A percentile compares a stretch with the other conserved stretches of the same genome.
phyloP scores from a whole-genome alignment of 192 early-diverging fungal species.

The Podila clonocystis region DNA sequence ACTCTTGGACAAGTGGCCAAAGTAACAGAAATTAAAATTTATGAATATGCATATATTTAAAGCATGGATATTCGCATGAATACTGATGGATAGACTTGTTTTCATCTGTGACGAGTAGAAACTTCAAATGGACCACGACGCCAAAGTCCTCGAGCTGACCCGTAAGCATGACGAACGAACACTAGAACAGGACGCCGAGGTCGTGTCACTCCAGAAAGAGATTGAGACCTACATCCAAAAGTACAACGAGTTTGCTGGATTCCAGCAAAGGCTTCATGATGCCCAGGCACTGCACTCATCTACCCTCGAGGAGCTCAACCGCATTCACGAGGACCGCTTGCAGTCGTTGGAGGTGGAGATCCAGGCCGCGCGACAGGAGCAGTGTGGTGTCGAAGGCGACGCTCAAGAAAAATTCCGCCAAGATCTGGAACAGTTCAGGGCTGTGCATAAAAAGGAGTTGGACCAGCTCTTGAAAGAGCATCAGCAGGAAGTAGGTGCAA shows the following conservation, averaged over 20 bases:
- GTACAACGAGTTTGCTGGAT: neutral
- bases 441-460: constrained; percentile 5
- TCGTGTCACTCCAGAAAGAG: constrained; percentile 7
- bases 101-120: constrained; percentile 1
- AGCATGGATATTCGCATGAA: no score
- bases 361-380: constrained; percentile 14
- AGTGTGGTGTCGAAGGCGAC: neutral
- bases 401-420: constrained; percentile 8
- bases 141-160: constrained; percentile 7
- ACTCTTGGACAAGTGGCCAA: neutral
- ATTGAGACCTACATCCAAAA: constrained; percentile 8
- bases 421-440: constrained; percentile 28
- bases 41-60: no score
- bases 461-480: constrained; percentile 9
- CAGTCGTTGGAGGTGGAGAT: constrained; percentile 35
- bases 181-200: constrained; percentile 9
- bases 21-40: neutral
- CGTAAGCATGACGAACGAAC: neutral
- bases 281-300: constrained; percentile 15
- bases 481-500: constrained; percentile 6
- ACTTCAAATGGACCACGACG: constrained; percentile 18
- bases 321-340: constrained; percentile 41
- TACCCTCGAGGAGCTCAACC: constrained; percentile 29
- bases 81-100: neutral
- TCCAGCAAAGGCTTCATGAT: constrained; percentile 21